These are phyloP conservation scores for Blastobotrys petasosporus DNA, from an alignment of 1,139 yeast species.

Conservation along the genomic window DNA sequence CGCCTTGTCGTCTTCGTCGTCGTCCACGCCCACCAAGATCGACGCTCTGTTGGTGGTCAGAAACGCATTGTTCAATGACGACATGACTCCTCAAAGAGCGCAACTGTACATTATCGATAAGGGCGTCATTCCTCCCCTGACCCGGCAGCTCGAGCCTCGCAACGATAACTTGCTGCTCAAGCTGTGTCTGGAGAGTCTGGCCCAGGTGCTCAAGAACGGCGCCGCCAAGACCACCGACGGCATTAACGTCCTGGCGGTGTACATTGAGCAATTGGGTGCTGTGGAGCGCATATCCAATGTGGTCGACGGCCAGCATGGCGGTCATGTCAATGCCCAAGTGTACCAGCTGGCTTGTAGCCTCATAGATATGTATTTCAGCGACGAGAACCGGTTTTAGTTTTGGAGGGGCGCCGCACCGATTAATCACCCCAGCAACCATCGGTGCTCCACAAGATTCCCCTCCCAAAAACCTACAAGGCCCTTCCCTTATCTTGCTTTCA, in stretches of 20 bases:
- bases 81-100: conserved; percentile 8
- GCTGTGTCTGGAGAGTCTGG: conserved; percentile 6
- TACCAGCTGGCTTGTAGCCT: conserved; percentile 5
- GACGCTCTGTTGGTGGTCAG: conserved; percentile 9
- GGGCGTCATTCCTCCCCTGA: conserved; percentile 8
- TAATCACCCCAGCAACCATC: too few species aligned
- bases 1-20: neutral
- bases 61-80: conserved; percentile 4
- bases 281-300: conserved; percentile 1
- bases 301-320: neutral
- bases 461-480: too few species aligned
- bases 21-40: neutral
- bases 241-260: conserved; percentile 10
- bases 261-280: conserved; percentile 8
- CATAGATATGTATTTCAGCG: conserved; percentile 6
- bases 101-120: conserved; percentile 9
- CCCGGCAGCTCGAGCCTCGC: conserved; percentile 5
- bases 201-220: conserved; percentile 8
- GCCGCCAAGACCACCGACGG: conserved; percentile 10
- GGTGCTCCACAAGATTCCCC: too few species aligned
- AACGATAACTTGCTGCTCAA: conserved; percentile 6
- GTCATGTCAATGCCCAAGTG: conserved; percentile 4
- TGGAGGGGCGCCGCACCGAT: neutral
- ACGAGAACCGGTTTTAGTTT: neutral
- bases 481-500: too few species aligned